These are phyloP conservation scores for Ophiostoma perfectum DNA, from an alignment of 2,329 filamentous ascomycete genomes.

Conservation along the genomic window DNA sequence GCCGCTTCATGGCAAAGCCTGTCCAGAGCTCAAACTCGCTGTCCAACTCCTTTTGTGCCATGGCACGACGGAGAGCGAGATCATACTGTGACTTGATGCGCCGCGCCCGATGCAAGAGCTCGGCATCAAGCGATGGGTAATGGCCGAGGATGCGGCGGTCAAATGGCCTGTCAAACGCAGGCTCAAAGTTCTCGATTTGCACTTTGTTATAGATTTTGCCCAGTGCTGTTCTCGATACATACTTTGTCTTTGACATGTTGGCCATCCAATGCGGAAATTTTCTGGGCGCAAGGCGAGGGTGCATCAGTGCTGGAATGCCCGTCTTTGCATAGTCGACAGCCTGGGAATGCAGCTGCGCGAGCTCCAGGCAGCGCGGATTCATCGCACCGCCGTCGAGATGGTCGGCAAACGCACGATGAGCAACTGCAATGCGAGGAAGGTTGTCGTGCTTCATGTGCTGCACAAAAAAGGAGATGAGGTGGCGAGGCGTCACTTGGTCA, in stretches of 20 bases:
- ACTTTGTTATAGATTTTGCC: slow-evolving; percentile 80
- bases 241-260: slow-evolving; percentile 52
- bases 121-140: slow-evolving; percentile 43
- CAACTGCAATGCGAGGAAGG: slow-evolving; percentile 70
- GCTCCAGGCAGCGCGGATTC: slow-evolving; percentile 60
- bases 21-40: slow-evolving; percentile 94
- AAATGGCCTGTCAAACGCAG: slow-evolving; percentile 67
- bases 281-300: slow-evolving; percentile 51
- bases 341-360: slow-evolving; percentile 78
- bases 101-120: slow-evolving; percentile 54
- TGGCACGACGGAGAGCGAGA: slow-evolving; percentile 65
- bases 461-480: slow-evolving; percentile 82
- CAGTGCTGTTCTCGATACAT: slow-evolving; percentile 65
- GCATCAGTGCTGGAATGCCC: slow-evolving; percentile 68
- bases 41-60: slow-evolving; percentile 75
- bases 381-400: slow-evolving; percentile 56
- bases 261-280: slow-evolving; percentile 87
- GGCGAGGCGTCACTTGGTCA: slow-evolving; percentile 60
- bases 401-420: slow-evolving; percentile 77
- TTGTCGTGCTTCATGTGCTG: slow-evolving; percentile 88
- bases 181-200: slow-evolving; percentile 59
- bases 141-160: slow-evolving; percentile 66
- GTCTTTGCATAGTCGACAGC: slow-evolving; percentile 95
- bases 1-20: slow-evolving; percentile 73
- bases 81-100: slow-evolving; percentile 76